phyloP scores from a whole-genome alignment of 176 grass and related monocot species.

The Oryza australiensis region DNA sequence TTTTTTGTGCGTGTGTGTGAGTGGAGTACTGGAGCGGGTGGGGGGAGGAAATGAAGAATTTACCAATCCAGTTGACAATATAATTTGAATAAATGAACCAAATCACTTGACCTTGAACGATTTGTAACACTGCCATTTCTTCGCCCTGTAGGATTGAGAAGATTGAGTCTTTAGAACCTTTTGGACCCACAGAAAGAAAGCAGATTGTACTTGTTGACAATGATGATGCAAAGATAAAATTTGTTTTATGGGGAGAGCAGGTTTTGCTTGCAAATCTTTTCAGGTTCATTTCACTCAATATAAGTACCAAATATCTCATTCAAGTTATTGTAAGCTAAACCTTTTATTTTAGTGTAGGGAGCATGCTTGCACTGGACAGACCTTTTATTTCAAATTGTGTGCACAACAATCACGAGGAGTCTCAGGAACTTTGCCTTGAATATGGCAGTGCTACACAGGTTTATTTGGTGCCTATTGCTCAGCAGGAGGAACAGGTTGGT shows the following conservation, averaged over 20 bases:
- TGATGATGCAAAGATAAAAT: slow-evolving; percentile 71
- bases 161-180: slow-evolving; percentile 68
- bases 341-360: slow-evolving; percentile 76
- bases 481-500: slow-evolving; percentile 90
- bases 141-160: slow-evolving; percentile 75
- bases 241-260: slow-evolving; percentile 97
- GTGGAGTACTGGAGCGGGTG: no score
- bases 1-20: no score
- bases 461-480: slow-evolving; percentile 79
- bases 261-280: slow-evolving; percentile 91
- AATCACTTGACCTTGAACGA: not conserved
- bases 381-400: slow-evolving; percentile 74
- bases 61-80: not conserved
- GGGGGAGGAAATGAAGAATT: not conserved
- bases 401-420: slow-evolving; percentile 38
- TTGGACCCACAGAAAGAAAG: slow-evolving; percentile 67
- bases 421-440: slow-evolving; percentile 86
- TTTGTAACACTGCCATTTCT: slow-evolving; percentile 7
- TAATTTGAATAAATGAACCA: not conserved
- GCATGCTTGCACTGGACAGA: slow-evolving; percentile 90
- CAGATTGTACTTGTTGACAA: slow-evolving; percentile 69
- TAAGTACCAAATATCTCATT: slow-evolving; percentile 23
- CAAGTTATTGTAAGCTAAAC: slow-evolving; percentile 20
- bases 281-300: slow-evolving; percentile 56
- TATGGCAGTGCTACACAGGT: slow-evolving; percentile 88